Evolutionary conservation across 495 filamentous ascomycete genomes (phyloP).

Genomic region (Pseudevernia furfuracea): DNA sequence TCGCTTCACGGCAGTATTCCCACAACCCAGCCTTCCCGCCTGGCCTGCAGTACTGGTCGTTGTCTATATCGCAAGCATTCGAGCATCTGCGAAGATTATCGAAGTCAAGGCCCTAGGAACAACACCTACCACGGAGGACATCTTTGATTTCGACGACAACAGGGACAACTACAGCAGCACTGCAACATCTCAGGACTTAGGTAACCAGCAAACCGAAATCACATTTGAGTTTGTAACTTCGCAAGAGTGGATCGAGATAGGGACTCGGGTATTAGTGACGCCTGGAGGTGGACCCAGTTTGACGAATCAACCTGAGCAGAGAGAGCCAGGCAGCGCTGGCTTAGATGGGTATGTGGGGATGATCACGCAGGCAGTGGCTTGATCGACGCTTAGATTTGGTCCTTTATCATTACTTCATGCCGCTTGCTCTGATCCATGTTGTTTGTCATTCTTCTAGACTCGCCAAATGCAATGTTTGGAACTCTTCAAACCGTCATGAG

Average conservation of each 20-base stretch:
- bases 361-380: slow-evolving; percentile 12
- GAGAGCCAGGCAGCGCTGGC: slow-evolving; percentile 26
- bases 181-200: slow-evolving; percentile 20
- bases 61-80: slow-evolving; percentile 79
- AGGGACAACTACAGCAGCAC: slow-evolving; percentile 36
- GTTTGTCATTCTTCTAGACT: background rate
- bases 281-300: slow-evolving; percentile 37
- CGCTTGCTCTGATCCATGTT: background rate
- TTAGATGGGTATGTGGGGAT: slow-evolving; percentile 44
- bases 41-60: slow-evolving; percentile 61
- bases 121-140: slow-evolving; percentile 36
- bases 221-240: slow-evolving; percentile 66
- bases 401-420: background rate
- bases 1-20: slow-evolving; percentile 45
- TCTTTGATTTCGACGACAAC: slow-evolving; percentile 52
- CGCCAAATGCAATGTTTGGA: background rate
- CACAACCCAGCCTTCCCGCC: slow-evolving; percentile 34
- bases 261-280: slow-evolving; percentile 70
- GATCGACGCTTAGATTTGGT: background rate
- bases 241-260: slow-evolving; percentile 80
- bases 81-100: slow-evolving; percentile 65
- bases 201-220: slow-evolving; percentile 47
- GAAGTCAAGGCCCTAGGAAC: slow-evolving; percentile 41
- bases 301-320: slow-evolving; percentile 28
- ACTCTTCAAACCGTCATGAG: background rate